Evolutionary conservation across 306 rosid species (phyloP).

Genomic region (Quercus cerris): DNA sequence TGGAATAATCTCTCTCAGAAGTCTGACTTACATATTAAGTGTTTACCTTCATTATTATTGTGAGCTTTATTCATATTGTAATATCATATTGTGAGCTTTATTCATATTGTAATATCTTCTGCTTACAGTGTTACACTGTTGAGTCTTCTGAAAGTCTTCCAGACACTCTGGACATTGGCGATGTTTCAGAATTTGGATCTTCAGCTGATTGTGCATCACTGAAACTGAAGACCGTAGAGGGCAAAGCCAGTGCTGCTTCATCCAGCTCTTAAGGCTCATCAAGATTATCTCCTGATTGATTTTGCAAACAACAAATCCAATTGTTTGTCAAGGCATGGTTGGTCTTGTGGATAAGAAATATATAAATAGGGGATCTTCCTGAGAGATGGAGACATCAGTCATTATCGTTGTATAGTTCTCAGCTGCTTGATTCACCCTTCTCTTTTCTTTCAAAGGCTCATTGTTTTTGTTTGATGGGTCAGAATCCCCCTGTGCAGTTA

Average conservation of each 20-base stretch:
- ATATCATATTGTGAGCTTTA: neutral
- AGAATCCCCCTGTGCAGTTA: conserved; percentile 26
- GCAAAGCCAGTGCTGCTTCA: conserved; percentile 49
- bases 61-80: neutral
- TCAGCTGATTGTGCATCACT: conserved; percentile 35
- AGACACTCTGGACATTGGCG: conserved; percentile 80
- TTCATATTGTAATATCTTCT: neutral
- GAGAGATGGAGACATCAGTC: conserved; percentile 10
- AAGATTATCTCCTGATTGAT: conserved; percentile 25
- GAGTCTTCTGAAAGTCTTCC: conserved; percentile 70
- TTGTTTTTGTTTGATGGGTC: conserved; percentile 38
- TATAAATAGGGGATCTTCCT: conserved; percentile 34
- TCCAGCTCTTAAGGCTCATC: conserved; percentile 30
- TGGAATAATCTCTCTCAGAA: neutral
- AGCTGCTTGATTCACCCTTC: conserved; percentile 31
- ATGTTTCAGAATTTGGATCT: conserved; percentile 60
- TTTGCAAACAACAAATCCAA: conserved; percentile 15
- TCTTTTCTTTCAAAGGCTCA: conserved; percentile 14
- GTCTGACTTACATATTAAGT: neutral
- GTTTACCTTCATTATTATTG: neutral
- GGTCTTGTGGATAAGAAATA: conserved; percentile 35
- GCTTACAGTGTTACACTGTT: conserved; percentile 40
- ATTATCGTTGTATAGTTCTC: conserved; percentile 53
- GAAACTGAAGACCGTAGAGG: conserved; percentile 56
- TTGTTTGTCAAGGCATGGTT: conserved; percentile 26